phyloP scores from a whole-genome alignment of 805 yeast species.

The Myxozyma sirexii region DNA sequence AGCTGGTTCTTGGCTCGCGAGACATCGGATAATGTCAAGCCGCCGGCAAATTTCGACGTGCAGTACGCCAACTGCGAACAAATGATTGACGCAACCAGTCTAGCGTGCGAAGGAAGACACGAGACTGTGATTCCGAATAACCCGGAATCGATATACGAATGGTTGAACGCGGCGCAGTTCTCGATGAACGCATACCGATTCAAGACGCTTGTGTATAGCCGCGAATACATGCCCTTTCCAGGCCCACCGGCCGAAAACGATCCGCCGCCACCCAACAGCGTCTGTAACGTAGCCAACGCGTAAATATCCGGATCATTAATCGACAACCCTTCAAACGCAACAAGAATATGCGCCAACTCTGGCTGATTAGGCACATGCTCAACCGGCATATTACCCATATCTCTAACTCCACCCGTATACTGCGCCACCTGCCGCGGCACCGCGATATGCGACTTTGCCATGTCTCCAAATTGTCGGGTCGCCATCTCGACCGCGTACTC shows the following conservation, averaged over 20 bases:
- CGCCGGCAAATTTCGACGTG: conserved; percentile 39
- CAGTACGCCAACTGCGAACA: conserved; percentile 59
- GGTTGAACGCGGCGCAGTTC: conserved; percentile 83
- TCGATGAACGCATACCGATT: conserved; percentile 92
- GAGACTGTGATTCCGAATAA: conserved; percentile 86
- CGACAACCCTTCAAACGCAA: conserved; percentile 87
- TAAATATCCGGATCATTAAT: conserved; percentile 84
- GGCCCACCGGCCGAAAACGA: conserved; percentile 99
- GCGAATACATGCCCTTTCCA: conserved; percentile 97
- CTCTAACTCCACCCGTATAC: conserved; percentile 57
- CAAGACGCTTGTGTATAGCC: conserved; percentile 86
- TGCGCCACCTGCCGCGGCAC: conserved; percentile 46
- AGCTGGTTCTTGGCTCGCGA: conserved; percentile 90
- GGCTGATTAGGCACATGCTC: conserved; percentile 50
- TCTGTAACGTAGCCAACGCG: conserved; percentile 86
- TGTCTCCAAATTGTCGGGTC: conserved; percentile 63
- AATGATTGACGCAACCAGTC: conserved; percentile 77
- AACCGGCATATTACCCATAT: conserved; percentile 25
- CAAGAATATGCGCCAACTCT: conserved; percentile 79
- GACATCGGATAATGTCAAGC: conserved; percentile 71
- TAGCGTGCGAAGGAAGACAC: conserved; percentile 84
- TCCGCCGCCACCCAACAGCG: conserved; percentile 93
- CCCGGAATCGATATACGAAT: conserved; percentile 87
- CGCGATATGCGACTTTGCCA: conserved; percentile 45
- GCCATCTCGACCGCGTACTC: conserved; percentile 67